These are phyloP conservation scores for Candida vartiovaarae DNA, from an alignment of 805 yeast genomes.

Conservation along the genomic window DNA sequence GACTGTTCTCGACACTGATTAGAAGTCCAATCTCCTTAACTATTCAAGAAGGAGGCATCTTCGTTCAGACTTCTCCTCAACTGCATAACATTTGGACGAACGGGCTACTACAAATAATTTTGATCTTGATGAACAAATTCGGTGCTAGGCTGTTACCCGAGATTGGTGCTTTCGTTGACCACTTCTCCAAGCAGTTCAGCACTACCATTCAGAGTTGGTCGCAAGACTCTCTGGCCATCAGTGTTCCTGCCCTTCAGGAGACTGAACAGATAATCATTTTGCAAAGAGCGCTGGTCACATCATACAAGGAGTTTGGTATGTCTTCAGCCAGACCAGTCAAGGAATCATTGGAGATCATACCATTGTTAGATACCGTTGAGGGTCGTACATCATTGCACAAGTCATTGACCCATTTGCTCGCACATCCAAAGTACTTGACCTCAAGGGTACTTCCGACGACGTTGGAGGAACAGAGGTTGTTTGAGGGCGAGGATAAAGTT, in stretches of 20 bases:
- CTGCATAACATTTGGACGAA: constrained; percentile 81
- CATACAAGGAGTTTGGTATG: constrained; percentile 47
- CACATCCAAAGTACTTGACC: constrained; percentile 80
- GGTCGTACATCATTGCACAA: constrained; percentile 54
- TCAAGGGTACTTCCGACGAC: constrained; percentile 60
- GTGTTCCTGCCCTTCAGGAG: constrained; percentile 47
- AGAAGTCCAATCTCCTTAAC: constrained; percentile 68
- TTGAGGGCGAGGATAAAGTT: constrained; percentile 41
- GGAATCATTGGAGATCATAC: constrained; percentile 30
- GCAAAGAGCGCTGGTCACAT: constrained; percentile 45
- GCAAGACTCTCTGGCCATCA: constrained; percentile 43
- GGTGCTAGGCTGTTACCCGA: constrained; percentile 63
- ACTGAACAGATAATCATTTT: constrained; percentile 63
- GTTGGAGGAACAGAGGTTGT: constrained; percentile 52
- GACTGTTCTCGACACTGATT: constrained; percentile 58
- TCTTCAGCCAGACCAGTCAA: constrained; percentile 14
- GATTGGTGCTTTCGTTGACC: constrained; percentile 50
- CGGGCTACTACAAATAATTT: constrained; percentile 65
- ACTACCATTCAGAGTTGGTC: constrained; percentile 66
- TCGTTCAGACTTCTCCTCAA: constrained; percentile 43
- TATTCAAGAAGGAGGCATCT: constrained; percentile 60
- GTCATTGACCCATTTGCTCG: constrained; percentile 62
- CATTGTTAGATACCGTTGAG: constrained; percentile 55
- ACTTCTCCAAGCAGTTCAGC: constrained; percentile 60
- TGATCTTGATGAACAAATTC: constrained; percentile 52